Base-by-base conservation (phyloP, 176 grass and related monocot species). In the Oryza australiensis region DNA sequence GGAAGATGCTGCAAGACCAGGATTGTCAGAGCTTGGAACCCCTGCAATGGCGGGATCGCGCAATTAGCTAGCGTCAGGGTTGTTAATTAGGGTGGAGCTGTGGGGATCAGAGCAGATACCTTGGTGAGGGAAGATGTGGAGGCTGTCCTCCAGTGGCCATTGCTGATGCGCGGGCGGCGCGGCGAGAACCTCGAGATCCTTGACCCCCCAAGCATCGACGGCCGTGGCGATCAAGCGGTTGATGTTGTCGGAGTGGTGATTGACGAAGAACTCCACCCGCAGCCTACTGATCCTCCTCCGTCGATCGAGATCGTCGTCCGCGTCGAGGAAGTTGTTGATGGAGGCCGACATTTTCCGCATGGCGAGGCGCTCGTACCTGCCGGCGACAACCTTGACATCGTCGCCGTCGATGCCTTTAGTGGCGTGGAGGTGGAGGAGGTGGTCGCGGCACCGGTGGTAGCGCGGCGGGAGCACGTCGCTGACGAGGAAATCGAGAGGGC, bases 101-200 rank as follows among this genome's bases (percentile, higher is more conserved):
- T 29, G 73, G 15, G 82, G 64, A 9, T 69, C 10, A 26, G 26
- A 69, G 82, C 74, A 60, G 46, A 76, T 16, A 53, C 82, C 73
- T 12, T n/a, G 64, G 46, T 16, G 15, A 60, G 43, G 72, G 12
- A 84, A 84, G 73, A 72, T 40, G 81, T 83, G 64, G 15, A 22
- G 38, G 9, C 38, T 8, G 2, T 40, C n/a, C 2, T 40, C n/a
- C 2, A 18, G 9, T 10, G 10, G 42, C 2, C 9, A 9, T 40
- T 2, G 38, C 38, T 40, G 26, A 29, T 9, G 0, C 24, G 14
- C 9, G 26, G 48, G 40, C 30, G 8, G 42, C n/a, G 30, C 75
- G n/a, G 32, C 73, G 11, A 53, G 37, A 59, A 69, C 64, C 82
- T 76, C 73, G 0, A 84, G 64, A 42, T 84, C 34, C 24, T 75